These are phyloP conservation scores for Hura crepitans DNA, from an alignment of 441 rosid species.

Conservation along the genomic window DNA sequence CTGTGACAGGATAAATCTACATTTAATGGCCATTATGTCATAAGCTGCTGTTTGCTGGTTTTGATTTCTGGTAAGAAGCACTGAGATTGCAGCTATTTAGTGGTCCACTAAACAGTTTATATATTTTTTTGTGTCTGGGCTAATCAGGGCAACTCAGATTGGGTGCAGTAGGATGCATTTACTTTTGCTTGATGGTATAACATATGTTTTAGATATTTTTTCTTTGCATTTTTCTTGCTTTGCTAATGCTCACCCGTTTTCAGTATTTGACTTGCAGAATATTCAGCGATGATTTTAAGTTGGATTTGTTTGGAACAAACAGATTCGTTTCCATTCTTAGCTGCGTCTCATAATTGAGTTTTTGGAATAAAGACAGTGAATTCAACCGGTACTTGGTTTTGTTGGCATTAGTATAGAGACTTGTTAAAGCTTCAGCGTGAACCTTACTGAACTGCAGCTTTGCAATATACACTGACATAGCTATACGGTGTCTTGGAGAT, in stretches of 20 bases:
- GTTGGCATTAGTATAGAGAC: constrained; percentile 11
- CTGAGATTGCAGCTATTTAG: constrained; percentile 11
- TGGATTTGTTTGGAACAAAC: neutral
- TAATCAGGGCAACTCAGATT: neutral
- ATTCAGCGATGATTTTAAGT: neutral
- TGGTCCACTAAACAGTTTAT: neutral
- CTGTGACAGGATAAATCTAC: constrained; percentile 34
- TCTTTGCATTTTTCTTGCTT: neutral
- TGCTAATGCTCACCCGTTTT: neutral
- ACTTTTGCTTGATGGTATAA: neutral
- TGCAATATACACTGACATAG: neutral
- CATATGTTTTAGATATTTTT: neutral
- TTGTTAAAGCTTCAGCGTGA: constrained; percentile 6
- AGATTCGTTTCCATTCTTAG: neutral
- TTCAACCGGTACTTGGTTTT: neutral
- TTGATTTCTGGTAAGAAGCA: constrained; percentile 32
- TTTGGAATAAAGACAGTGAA: neutral
- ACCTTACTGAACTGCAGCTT: constrained; percentile 4
- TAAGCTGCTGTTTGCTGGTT: constrained; percentile 15
- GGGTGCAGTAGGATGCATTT: neutral
- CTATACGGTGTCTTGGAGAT: neutral
- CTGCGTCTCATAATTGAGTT: neutral
- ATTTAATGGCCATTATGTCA: constrained; percentile 14
- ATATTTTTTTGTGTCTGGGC: neutral
- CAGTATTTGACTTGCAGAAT: too few relatives aligned